Evolutionary conservation across 257 asterid genomes (phyloP).

Genomic region (Penstemon davidsonii): DNA sequence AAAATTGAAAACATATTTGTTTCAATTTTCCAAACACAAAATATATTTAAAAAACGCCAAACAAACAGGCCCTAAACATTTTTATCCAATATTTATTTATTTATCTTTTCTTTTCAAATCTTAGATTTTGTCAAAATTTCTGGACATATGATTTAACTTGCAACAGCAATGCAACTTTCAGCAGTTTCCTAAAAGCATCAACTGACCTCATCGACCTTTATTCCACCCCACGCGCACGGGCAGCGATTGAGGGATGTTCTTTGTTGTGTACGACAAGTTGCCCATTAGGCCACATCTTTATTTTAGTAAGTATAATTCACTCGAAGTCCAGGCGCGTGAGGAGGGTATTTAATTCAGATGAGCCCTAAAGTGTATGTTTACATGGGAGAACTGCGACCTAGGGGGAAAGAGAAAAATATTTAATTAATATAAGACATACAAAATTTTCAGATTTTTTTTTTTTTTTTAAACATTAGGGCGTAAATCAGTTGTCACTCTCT

Average conservation of each 20-base stretch:
- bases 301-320: not conserved
- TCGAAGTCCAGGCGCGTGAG: constrained; percentile 29
- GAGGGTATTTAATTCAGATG: constrained; percentile 17
- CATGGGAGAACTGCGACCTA: constrained; percentile 32
- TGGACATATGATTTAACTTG: constrained; percentile 32
- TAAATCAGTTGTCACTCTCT: no score
- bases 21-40: no score
- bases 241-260: not conserved
- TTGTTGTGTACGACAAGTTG: not conserved
- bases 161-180: constrained; percentile 34
- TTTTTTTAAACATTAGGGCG: no score
- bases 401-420: constrained; percentile 25
- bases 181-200: constrained; percentile 41
- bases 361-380: constrained; percentile 32
- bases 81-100: no score
- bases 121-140: no score
- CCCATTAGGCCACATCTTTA: not conserved
- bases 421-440: not conserved
- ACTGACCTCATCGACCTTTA: constrained; percentile 32
- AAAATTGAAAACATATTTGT: no score
- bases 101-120: no score
- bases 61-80: no score
- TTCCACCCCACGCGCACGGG: constrained; percentile 35
- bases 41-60: no score
- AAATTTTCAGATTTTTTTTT: no score